Conservation (phyloP, 1,139 yeast genomes). For the Diutina siamensis region DNA sequence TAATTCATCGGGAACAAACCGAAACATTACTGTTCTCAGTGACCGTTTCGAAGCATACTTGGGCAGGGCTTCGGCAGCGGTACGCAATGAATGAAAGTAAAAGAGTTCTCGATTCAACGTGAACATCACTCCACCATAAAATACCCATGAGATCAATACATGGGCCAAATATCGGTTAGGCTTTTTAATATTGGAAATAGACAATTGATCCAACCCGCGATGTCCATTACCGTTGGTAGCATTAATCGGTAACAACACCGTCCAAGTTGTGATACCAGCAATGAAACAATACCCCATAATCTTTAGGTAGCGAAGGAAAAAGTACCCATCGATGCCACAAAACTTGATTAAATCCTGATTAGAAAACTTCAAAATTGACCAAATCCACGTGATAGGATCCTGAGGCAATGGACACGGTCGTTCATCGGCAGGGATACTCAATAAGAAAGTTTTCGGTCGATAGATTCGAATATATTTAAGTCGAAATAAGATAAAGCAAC, state of each 20-base stretch:
- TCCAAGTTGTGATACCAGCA: conserved; percentile 33
- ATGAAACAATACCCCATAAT: conserved; percentile 34
- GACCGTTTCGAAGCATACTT: conserved; percentile 61
- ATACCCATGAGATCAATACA: conserved; percentile 69
- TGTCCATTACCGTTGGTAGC: conserved; percentile 47
- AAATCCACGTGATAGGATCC: conserved; percentile 56
- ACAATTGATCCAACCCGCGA: conserved; percentile 62
- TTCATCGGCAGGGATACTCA: conserved; percentile 47
- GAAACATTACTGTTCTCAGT: conserved; percentile 71
- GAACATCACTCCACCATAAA: conserved; percentile 58
- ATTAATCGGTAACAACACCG: conserved; percentile 52
- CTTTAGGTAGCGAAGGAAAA: conserved; percentile 47
- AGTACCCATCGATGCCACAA: conserved; percentile 67
- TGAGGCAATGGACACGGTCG: conserved; percentile 51
- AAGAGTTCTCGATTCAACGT: conserved; percentile 73
- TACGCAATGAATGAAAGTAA: conserved; percentile 69
- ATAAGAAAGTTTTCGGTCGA: conserved; percentile 52
- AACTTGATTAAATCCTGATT: conserved; percentile 58
- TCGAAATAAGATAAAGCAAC: conserved; percentile 41
- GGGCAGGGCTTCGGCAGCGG: conserved; percentile 74
- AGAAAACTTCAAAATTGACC: conserved; percentile 44
- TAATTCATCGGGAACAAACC: conserved; percentile 63
- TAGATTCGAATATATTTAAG: conserved; percentile 50
- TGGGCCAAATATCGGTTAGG: conserved; percentile 72
- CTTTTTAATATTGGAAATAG: conserved; percentile 59